Percentiles rank a stretch among this genome's conserved stretches.
Evolutionary conservation across 2,329 filamentous ascomycete genomes (phyloP).

Genomic region (Botrytis fabae): DNA sequence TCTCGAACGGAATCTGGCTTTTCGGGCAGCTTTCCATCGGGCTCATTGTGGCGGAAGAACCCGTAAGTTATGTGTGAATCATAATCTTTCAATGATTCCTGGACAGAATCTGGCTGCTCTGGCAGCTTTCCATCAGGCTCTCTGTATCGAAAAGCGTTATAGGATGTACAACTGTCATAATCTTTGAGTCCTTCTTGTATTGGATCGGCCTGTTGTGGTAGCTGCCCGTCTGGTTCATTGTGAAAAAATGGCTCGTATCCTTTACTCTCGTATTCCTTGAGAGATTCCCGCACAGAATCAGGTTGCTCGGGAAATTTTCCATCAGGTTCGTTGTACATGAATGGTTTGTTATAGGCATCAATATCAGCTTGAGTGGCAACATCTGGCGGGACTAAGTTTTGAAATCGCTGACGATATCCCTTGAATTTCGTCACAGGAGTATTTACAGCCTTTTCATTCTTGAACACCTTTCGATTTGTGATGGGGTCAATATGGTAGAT

Average conservation of each 20-base stretch:
- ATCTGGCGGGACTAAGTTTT: slow-evolving; percentile 35
- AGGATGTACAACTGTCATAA: slow-evolving; percentile 24
- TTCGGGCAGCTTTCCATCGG: slow-evolving; percentile 31
- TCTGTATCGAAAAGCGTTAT: slow-evolving; percentile 34
- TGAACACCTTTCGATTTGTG: slow-evolving; percentile 54
- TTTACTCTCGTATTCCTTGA: slow-evolving; percentile 44
- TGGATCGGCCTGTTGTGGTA: slow-evolving; percentile 34
- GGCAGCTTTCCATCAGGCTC: slow-evolving; percentile 35
- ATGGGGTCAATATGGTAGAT: slow-evolving; percentile 58
- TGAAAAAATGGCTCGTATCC: slow-evolving; percentile 32
- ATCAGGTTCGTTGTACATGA: slow-evolving; percentile 43
- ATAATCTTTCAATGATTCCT: slow-evolving; percentile 40
- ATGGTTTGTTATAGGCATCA: slow-evolving; percentile 39
- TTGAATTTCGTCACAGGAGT: slow-evolving; percentile 41
- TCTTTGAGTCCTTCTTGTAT: slow-evolving; percentile 41
- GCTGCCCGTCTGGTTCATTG: slow-evolving; percentile 35
- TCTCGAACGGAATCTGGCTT: slow-evolving; percentile 41
- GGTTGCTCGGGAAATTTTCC: slow-evolving; percentile 38
- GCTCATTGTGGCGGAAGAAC: slow-evolving; percentile 33
- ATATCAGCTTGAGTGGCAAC: slow-evolving; percentile 17
- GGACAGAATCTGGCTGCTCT: slow-evolving; percentile 38
- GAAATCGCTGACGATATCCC: slow-evolving; percentile 43
- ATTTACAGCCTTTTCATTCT: slow-evolving; percentile 14
- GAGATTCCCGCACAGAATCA: slow-evolving; percentile 41
- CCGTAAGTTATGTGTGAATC: slow-evolving; percentile 26